A percentile compares a stretch with the other conserved stretches of the same genome.
Evolutionary conservation across 306 rosid species (phyloP).

Genomic region (Casuarina glauca): DNA sequence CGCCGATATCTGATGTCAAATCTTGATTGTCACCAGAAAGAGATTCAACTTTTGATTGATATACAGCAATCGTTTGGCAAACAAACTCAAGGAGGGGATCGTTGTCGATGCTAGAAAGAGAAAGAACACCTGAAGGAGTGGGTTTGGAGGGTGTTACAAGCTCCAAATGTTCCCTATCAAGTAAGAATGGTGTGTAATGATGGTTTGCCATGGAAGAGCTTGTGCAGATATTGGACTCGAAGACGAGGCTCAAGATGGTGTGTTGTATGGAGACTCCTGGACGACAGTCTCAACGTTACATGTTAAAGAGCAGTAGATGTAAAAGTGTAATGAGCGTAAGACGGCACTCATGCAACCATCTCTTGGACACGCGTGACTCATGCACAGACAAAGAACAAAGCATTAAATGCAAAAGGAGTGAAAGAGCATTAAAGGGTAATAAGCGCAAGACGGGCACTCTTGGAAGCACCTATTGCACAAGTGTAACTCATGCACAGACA

Average conservation of each 20-base stretch:
- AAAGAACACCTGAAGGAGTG: constrained; percentile 21
- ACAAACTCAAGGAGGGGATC: not conserved
- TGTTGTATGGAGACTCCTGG: not conserved
- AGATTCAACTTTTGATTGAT: not conserved
- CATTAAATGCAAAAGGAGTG: no score
- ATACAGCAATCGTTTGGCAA: constrained; percentile 16
- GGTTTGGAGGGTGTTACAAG: constrained; percentile 29
- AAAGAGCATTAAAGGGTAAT: no score
- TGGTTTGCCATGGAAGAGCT: not conserved
- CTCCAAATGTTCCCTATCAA: constrained; percentile 12
- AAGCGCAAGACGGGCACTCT: not conserved
- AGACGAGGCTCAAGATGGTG: not conserved
- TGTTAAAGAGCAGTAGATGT: no score
- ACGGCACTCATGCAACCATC: no score
- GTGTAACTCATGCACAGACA: no score
- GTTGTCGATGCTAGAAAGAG: constrained; percentile 28
- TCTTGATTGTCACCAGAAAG: not conserved
- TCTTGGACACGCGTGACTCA: no score
- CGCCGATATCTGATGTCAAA: not conserved
- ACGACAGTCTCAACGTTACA: not conserved
- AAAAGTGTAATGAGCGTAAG: no score
- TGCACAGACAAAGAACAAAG: no score
- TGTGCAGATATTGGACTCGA: not conserved
- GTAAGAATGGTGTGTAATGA: not conserved
- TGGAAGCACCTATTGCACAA: not conserved